A percentile compares a stretch with the other conserved stretches of the same genome.
phyloP scores from a whole-genome alignment of 495 filamentous ascomycete species.

The Hypoxylon fuscum region DNA sequence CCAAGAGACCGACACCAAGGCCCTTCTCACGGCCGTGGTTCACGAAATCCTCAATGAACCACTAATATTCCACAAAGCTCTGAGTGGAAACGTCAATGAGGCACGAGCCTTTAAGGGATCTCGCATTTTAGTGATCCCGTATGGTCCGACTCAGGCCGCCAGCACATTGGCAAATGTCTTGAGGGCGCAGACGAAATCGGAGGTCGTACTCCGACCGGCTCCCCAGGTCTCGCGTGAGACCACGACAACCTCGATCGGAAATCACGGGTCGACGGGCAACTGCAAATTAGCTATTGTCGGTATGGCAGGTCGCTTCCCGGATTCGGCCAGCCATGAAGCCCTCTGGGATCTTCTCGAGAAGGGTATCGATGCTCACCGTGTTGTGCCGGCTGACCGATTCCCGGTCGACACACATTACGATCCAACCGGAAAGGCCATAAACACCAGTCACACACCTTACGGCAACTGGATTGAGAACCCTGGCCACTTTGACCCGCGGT shows the following conservation, averaged over 20 bases:
- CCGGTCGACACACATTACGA: slow-evolving; percentile 82
- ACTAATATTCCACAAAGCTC: slow-evolving; percentile 65
- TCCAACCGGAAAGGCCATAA: slow-evolving; percentile 75
- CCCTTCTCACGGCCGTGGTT: slow-evolving; percentile 61
- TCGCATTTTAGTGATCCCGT: slow-evolving; percentile 61
- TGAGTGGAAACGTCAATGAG: slow-evolving; percentile 60
- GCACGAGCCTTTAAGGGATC: slow-evolving; percentile 49
- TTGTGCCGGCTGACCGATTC: slow-evolving; percentile 78
- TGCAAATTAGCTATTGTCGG: slow-evolving; percentile 75
- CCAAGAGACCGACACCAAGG: slow-evolving; percentile 54
- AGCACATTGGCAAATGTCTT: slow-evolving; percentile 53
- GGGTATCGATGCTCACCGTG: slow-evolving; percentile 67
- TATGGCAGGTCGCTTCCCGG: slow-evolving; percentile 79
- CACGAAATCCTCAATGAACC: slow-evolving; percentile 67
- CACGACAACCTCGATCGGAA: slow-evolving; percentile 48
- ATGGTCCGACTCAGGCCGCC: slow-evolving; percentile 61
- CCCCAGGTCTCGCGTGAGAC: slow-evolving; percentile 47
- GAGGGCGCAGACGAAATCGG: slow-evolving; percentile 49
- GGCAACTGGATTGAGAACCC: slow-evolving; percentile 92
- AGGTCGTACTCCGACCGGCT: slow-evolving; percentile 50
- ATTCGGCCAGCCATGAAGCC: slow-evolving; percentile 68
- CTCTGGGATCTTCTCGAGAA: slow-evolving; percentile 78
- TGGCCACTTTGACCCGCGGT: slow-evolving; percentile 83
- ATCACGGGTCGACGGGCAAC: slow-evolving; percentile 52
- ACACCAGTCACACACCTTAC: slow-evolving; percentile 84